Evolutionary conservation across 1,139 yeast species (phyloP).

Genomic region (Nakaseomyces kungkrabaensis): DNA sequence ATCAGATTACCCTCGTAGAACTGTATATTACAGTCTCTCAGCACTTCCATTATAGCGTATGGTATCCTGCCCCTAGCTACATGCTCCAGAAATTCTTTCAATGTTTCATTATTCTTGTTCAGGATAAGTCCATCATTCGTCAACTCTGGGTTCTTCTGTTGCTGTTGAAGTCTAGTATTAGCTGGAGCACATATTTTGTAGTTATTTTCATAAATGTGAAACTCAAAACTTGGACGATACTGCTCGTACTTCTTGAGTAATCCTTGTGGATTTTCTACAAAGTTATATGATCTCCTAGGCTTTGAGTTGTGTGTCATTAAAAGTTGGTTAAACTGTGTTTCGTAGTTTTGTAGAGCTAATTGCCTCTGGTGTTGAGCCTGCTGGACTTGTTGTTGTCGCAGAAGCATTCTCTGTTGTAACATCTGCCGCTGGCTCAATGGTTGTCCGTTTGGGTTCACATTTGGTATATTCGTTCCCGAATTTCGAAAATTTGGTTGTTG

Average conservation of each 20-base stretch:
- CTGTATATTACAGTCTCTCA: conserved; percentile 73
- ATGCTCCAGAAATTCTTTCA: conserved; percentile 67
- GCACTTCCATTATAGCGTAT: conserved; percentile 77
- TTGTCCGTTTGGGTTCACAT: conserved; percentile 4
- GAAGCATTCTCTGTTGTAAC: conserved; percentile 23
- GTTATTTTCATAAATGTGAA: conserved; percentile 86
- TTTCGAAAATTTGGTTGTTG: not conserved
- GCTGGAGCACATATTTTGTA: conserved; percentile 42
- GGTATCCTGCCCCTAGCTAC: conserved; percentile 80
- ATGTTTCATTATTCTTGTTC: conserved; percentile 72
- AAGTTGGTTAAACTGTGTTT: conserved; percentile 33
- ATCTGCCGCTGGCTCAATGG: not conserved
- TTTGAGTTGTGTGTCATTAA: conserved; percentile 27
- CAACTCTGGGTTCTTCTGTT: conserved; percentile 25
- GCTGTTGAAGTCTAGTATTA: conserved; percentile 32
- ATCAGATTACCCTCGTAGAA: conserved; percentile 87
- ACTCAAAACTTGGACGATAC: conserved; percentile 72
- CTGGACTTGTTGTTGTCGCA: conserved; percentile 31
- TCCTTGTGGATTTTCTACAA: conserved; percentile 63
- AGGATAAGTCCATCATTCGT: conserved; percentile 59
- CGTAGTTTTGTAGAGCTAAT: conserved; percentile 36
- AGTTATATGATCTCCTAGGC: conserved; percentile 42
- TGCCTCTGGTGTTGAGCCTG: conserved; percentile 35
- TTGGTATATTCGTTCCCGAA: not conserved
- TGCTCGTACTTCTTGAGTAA: conserved; percentile 70